These are phyloP conservation scores for Dendrostoma leiphaemia DNA, from an alignment of 2,329 filamentous ascomycete species.

Conservation along the genomic window DNA sequence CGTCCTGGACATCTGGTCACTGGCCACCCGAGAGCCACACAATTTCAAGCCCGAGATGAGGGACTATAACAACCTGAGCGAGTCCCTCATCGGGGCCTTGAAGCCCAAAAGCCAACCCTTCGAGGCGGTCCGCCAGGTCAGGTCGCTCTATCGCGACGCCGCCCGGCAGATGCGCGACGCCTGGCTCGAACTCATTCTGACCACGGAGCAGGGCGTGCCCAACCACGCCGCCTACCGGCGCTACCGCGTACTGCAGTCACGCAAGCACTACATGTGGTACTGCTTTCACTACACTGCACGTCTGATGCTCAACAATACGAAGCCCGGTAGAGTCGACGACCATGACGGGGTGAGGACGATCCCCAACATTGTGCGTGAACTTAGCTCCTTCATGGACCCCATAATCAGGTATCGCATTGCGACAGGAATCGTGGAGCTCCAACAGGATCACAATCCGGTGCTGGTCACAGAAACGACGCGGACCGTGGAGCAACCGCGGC, in stretches of 20 bases:
- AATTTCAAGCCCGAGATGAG: slow-evolving; percentile 54
- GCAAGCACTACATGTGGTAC: slow-evolving; percentile 32
- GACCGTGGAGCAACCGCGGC: neutral
- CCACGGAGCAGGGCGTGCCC: slow-evolving; percentile 24
- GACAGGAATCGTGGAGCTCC: slow-evolving; percentile 35
- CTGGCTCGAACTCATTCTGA: slow-evolving; percentile 20
- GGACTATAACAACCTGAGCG: slow-evolving; percentile 49
- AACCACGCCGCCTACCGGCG: slow-evolving; percentile 16
- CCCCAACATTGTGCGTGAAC: slow-evolving; percentile 45
- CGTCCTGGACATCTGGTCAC: slow-evolving; percentile 54
- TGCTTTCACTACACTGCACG: slow-evolving; percentile 28
- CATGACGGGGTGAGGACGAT: slow-evolving; percentile 27
- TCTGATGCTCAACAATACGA: slow-evolving; percentile 22
- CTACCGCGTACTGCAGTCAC: slow-evolving; percentile 26
- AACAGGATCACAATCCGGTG: slow-evolving; percentile 10
- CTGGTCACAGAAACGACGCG: neutral
- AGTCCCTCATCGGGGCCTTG: slow-evolving; percentile 32
- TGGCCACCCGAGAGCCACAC: slow-evolving; percentile 59
- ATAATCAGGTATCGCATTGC: slow-evolving; percentile 33
- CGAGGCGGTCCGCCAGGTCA: slow-evolving; percentile 27
- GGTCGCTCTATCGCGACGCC: slow-evolving; percentile 26
- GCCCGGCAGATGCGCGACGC: slow-evolving; percentile 24
- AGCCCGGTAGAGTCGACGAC: slow-evolving; percentile 15
- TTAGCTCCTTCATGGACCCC: slow-evolving; percentile 42
- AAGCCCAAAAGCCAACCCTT: slow-evolving; percentile 20